Evolutionary conservation across 139 green algal genomes (phyloP).

Genomic region (Chlamydomonas asymmetrica): DNA sequence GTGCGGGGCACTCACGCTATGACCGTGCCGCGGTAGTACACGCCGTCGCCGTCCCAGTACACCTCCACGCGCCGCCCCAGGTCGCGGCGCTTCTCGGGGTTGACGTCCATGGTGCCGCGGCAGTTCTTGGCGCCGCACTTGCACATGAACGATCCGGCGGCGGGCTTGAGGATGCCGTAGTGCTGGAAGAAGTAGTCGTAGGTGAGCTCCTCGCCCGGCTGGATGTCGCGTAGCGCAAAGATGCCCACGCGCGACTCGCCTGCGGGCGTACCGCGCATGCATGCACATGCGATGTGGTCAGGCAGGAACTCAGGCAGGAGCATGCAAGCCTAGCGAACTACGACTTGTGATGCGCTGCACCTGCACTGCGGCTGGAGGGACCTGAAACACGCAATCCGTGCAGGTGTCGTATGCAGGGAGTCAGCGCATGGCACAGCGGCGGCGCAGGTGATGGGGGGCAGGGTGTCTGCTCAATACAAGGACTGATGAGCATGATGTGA

Average conservation of each 20-base stretch:
- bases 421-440: too few relatives aligned
- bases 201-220: constrained; percentile 74
- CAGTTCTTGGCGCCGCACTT: constrained; percentile 66
- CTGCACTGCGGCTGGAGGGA: too few relatives aligned
- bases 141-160: constrained; percentile 51
- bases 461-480: too few relatives aligned
- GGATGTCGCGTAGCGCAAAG: constrained; percentile 72
- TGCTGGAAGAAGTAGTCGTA: constrained; percentile 90
- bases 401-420: too few relatives aligned
- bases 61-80: constrained; percentile 57
- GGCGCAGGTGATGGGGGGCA: neutral
- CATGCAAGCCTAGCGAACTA: too few relatives aligned
- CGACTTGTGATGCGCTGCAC: too few relatives aligned
- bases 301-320: too few relatives aligned
- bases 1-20: constrained; percentile 50
- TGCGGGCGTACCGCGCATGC: too few relatives aligned
- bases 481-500: too few relatives aligned
- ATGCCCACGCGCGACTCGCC: constrained; percentile 71
- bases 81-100: constrained; percentile 56
- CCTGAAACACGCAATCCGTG: too few relatives aligned
- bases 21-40: constrained; percentile 74
- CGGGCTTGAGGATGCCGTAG: constrained; percentile 43
- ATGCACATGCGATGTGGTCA: too few relatives aligned
- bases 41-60: constrained; percentile 73
- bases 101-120: constrained; percentile 64